A percentile compares a stretch with the other conserved stretches of the same genome.
Conservation (phyloP, 2,329 filamentous ascomycete species). For the Xylaria sp. region DNA sequence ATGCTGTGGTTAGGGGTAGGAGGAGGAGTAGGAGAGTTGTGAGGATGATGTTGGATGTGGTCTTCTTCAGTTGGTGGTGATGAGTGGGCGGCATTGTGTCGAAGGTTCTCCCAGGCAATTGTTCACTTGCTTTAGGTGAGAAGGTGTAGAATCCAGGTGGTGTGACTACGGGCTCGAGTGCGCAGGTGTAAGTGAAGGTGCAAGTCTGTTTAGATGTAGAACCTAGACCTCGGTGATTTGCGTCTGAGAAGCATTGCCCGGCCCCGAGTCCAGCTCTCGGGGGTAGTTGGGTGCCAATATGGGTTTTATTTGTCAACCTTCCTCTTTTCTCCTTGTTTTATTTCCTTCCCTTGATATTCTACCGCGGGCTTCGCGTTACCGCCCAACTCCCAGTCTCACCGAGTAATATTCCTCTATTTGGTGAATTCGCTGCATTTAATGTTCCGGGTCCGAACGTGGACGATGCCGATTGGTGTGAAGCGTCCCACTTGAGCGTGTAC, state of each 20-base stretch:
- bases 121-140: too few relatives aligned
- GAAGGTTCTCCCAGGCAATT: not conserved
- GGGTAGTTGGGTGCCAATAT: not conserved
- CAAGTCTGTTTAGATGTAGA: too few relatives aligned
- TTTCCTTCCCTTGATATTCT: too few relatives aligned
- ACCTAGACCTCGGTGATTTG: too few relatives aligned
- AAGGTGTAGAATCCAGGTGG: too few relatives aligned
- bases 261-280: too few relatives aligned
- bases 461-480: slow-evolving; percentile 15
- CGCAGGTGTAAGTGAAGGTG: too few relatives aligned
- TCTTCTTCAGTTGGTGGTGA: not conserved
- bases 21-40: not conserved
- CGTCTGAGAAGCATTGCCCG: too few relatives aligned
- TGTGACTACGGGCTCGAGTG: too few relatives aligned
- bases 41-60: not conserved
- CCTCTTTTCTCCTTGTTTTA: not conserved
- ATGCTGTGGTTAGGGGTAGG: not conserved
- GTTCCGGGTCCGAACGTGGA: slow-evolving; percentile 21
- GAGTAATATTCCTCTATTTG: not conserved
- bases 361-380: not conserved
- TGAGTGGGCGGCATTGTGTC: not conserved
- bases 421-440: slow-evolving; percentile 11
- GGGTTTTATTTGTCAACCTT: not conserved
- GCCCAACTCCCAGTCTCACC: slow-evolving; percentile 9
- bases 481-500: not conserved